Conservation (phyloP, 768 basidiomycete genomes). For the Pleurotus giganteus region DNA sequence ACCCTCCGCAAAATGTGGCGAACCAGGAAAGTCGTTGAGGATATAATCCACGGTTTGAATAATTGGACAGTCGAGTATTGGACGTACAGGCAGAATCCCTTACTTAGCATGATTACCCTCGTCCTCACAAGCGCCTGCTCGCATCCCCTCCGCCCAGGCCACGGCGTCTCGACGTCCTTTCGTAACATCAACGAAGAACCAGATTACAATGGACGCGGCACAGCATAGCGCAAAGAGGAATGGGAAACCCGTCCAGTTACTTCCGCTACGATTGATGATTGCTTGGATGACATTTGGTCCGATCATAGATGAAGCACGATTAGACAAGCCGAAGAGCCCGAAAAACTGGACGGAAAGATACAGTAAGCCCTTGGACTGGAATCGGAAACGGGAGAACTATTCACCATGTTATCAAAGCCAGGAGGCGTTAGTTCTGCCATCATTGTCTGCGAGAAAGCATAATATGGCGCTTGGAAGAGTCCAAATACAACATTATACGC, state of each 20-base stretch:
- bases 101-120: too few species aligned
- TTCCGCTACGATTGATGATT: conserved; percentile 68
- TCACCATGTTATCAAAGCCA: conserved; percentile 77
- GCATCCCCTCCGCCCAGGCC: conserved; percentile 45
- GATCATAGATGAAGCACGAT: conserved; percentile 83
- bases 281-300: conserved; percentile 85
- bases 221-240: conserved; percentile 76
- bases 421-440: conserved; percentile 88
- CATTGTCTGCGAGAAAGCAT: conserved; percentile 83
- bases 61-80: too few species aligned
- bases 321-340: conserved; percentile 81
- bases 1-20: too few species aligned
- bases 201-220: conserved; percentile 68
- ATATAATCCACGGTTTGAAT: too few species aligned
- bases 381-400: background rate
- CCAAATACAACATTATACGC: conserved; percentile 80
- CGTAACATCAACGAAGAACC: conserved; percentile 67
- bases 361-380: background rate
- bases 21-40: too few species aligned
- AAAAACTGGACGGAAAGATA: conserved; percentile 57
- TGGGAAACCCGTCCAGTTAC: conserved; percentile 84
- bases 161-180: conserved; percentile 64
- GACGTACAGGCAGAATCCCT: too few species aligned
- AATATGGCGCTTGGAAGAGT: conserved; percentile 84
- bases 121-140: conserved; percentile 16